A percentile compares a stretch with the other conserved stretches of the same genome.
These are phyloP conservation scores for Rhazya stricta DNA, from an alignment of 257 asterid genomes.

Conservation along the genomic window DNA sequence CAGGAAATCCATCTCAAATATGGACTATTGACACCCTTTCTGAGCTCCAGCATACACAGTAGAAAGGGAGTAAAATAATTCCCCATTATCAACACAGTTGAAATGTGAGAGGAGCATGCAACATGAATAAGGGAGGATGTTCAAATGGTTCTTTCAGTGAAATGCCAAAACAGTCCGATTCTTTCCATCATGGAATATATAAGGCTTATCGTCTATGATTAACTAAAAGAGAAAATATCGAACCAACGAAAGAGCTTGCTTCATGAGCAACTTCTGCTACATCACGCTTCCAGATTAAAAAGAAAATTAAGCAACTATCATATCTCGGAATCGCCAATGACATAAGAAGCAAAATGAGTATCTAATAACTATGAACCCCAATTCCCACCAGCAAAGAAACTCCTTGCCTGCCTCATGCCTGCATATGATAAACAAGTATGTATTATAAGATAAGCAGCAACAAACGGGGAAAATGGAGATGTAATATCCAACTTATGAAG, in stretches of 20 bases:
- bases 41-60: too few relatives aligned
- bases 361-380: background rate
- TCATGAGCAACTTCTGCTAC: constrained; percentile 14
- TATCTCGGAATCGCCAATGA: constrained; percentile 5
- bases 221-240: constrained; percentile 6
- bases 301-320: background rate
- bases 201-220: constrained; percentile 8
- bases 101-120: background rate
- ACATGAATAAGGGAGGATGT: background rate
- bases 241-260: constrained; percentile 12
- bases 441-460: background rate
- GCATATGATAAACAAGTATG: constrained; percentile 11
- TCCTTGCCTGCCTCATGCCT: constrained; percentile 20
- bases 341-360: constrained; percentile 1
- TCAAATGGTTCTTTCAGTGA: background rate
- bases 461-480: too few relatives aligned
- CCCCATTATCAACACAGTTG: background rate
- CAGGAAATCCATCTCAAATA: too few relatives aligned
- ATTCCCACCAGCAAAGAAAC: constrained; percentile 2
- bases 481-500: background rate
- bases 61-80: too few relatives aligned
- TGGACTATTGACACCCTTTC: background rate
- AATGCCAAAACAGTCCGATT: constrained; percentile 11
- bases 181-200: constrained; percentile 9
- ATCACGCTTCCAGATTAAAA: background rate